phyloP scores from a whole-genome alignment of 106 monocot species.

The Allium sativum region DNA sequence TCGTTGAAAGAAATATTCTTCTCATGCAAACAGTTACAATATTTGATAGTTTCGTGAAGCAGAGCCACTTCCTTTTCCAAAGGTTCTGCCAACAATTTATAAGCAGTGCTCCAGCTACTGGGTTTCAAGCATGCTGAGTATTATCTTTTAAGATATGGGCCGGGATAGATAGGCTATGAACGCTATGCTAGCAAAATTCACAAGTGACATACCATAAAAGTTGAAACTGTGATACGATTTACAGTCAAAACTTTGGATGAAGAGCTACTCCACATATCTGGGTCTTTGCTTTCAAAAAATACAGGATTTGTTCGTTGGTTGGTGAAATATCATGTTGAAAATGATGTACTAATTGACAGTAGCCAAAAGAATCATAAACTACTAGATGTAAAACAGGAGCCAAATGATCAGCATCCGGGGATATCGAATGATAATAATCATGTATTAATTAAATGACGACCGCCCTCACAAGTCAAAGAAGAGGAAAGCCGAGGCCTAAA shows the following conservation, averaged over 20 bases:
- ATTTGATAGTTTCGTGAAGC: too few species aligned
- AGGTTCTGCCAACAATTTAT: too few species aligned
- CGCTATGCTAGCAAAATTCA: constrained; percentile 27
- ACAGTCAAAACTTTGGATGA: constrained; percentile 66
- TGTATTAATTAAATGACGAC: not conserved
- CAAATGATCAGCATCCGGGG: constrained; percentile 1
- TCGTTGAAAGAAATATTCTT: too few species aligned
- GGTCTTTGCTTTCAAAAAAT: constrained; percentile 35
- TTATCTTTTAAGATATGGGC: too few species aligned
- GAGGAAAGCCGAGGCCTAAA: constrained; percentile 9
- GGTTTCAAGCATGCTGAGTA: too few species aligned
- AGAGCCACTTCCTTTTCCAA: too few species aligned
- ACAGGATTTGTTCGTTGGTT: constrained; percentile 69
- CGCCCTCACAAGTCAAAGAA: constrained; percentile 9
- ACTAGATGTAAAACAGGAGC: not conserved
- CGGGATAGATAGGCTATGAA: too few species aligned
- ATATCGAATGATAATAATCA: not conserved
- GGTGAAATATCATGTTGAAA: constrained; percentile 8
- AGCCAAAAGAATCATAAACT: constrained; percentile 3
- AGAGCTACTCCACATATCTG: constrained; percentile 61
- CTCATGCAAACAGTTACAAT: too few species aligned
- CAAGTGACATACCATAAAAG: constrained; percentile 50
- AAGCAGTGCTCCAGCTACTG: too few species aligned
- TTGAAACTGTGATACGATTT: constrained; percentile 53
- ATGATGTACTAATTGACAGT: constrained; percentile 7